A percentile compares a stretch with the other conserved stretches of the same genome.
Conservation (phyloP, 352 stramenopile species). For the Globisporangium lucens region DNA sequence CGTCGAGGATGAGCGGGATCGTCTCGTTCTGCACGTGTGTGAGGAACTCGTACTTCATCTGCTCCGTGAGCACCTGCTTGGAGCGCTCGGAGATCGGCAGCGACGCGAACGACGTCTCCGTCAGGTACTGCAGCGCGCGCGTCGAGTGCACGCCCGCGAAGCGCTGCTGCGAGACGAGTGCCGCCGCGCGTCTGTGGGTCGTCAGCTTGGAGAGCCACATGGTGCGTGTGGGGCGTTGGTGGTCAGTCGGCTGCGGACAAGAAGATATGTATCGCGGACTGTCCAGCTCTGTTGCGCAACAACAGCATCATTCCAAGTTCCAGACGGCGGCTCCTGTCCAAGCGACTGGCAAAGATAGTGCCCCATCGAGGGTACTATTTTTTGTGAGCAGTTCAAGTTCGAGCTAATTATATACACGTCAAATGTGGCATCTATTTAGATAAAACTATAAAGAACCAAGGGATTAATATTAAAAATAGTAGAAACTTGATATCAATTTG, state of each 20-base stretch:
- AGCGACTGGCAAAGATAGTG: not conserved
- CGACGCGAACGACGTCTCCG: conserved; percentile 49
- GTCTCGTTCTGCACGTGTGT: conserved; percentile 90
- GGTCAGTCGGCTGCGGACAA: not conserved
- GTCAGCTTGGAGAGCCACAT: conserved; percentile 19
- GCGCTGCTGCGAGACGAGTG: conserved; percentile 13
- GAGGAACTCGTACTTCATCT: conserved; percentile 85
- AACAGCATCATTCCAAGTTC: not conserved
- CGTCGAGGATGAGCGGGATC: conserved; percentile 65
- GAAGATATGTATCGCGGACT: conserved; percentile 4
- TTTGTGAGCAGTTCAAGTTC: not conserved
- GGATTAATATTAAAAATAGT: not conserved
- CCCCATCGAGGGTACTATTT: not conserved
- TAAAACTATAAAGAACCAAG: not conserved
- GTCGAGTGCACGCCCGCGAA: conserved; percentile 14
- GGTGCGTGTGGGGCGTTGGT: not conserved
- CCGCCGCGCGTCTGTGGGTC: conserved; percentile 1
- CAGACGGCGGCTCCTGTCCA: not conserved
- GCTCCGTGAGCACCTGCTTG: conserved; percentile 70
- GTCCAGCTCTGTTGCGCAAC: conserved; percentile 1
- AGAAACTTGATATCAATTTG: not conserved
- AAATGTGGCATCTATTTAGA: not conserved
- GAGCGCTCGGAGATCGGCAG: conserved; percentile 55
- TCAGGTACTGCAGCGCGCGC: conserved; percentile 27
- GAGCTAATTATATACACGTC: not conserved